These are phyloP conservation scores for Pythium phragmitis DNA, from an alignment of 352 stramenopile species.

Conservation along the genomic window DNA sequence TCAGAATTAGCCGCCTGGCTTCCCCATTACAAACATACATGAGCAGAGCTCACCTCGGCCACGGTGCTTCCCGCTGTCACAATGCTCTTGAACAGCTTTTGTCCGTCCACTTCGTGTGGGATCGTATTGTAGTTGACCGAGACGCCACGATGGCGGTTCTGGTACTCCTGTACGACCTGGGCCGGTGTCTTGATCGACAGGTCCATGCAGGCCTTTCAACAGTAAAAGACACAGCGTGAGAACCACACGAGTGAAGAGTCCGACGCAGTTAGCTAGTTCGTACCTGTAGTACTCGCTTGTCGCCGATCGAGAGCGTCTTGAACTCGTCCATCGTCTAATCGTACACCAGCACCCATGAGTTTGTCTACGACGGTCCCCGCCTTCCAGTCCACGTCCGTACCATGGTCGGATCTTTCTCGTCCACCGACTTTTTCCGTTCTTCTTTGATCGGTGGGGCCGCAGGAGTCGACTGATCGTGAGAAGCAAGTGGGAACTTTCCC, in stretches of 20 bases:
- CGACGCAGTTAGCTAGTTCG: neutral
- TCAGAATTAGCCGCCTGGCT: neutral
- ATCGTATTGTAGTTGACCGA: constrained; percentile 84
- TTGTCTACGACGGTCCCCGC: neutral
- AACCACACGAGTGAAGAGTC: neutral
- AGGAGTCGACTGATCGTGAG: constrained; percentile 10
- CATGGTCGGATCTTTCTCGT: constrained; percentile 8
- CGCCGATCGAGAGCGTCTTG: constrained; percentile 54
- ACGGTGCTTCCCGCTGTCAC: constrained; percentile 62
- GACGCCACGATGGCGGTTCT: constrained; percentile 76
- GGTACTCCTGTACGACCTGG: constrained; percentile 85
- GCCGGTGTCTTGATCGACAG: constrained; percentile 79
- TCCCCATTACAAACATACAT: neutral
- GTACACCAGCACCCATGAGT: neutral
- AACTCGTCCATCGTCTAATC: constrained; percentile 65
- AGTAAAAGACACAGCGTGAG: neutral
- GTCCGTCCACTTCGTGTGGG: constrained; percentile 42
- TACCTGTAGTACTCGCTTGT: constrained; percentile 67
- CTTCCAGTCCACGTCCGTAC: constrained; percentile 1
- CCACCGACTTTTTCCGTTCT: constrained; percentile 2
- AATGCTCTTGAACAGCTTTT: constrained; percentile 83
- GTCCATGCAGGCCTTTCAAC: constrained; percentile 61
- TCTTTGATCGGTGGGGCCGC: constrained; percentile 1
- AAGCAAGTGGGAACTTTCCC: constrained; percentile 1
- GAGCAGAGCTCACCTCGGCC: constrained; percentile 45